Base-by-base conservation (phyloP, 306 rosid genomes). In the Ochetophila trinervis region DNA sequence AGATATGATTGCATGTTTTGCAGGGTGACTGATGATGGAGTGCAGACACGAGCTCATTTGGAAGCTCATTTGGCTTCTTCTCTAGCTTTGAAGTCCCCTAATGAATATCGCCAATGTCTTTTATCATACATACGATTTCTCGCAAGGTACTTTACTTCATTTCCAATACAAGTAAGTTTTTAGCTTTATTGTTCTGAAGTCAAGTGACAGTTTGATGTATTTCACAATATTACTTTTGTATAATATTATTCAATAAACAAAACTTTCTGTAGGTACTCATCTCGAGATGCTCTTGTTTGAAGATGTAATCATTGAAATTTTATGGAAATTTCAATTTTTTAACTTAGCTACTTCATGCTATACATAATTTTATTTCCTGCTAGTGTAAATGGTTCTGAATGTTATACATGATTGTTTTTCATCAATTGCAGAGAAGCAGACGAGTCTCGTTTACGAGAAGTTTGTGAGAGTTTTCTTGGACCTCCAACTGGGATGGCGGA, bases 11-110 rank as follows among this genome's bases (percentile, higher is more conserved):
- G 20, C 63, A 47, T 74, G 62, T 32, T 76, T 20, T 79, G 44
- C 78, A 93, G 99, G 79, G 85, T 90, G 56, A 93, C 99, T 10
- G 99, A 90, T 62, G 96, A 93, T 71, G 99, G 99, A 47, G 86
- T 80, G 69, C 97, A 93, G 85, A 93, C 99, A 63, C 96, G 99
- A 54, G 96, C 99, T 70, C 99, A 93, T 77, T 82, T 93, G 79
- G 99, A 93, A 77, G 79, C 91, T 64, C 99, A 93, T 72, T 71
- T 90, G 85, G 96, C 96, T 62, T 90, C 99, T 57, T 75, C 96
- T 16, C 70, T 90, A 69, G 94, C 96, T 67, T 78, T 93, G 81
- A 91, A 86, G 79, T 93, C 99, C 60, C 87, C 99, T 45, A 82
- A 73, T 18, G 99, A 93, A 76, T 93, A 93, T 80, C 95, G 88